phyloP scores from a whole-genome alignment of 1,284 basidiomycete species.

The Rugosomyces carneus region DNA sequence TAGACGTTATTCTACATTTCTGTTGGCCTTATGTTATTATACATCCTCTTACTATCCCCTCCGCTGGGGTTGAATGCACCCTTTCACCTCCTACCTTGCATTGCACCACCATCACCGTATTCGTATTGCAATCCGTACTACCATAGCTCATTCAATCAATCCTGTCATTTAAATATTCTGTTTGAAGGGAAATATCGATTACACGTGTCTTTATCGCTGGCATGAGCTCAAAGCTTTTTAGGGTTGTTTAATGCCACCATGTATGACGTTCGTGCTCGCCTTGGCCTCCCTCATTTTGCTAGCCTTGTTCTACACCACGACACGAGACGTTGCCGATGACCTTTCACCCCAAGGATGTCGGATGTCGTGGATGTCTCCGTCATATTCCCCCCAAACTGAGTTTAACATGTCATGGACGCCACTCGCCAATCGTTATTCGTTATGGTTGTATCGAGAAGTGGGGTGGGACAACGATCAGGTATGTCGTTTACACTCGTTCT shows the following conservation, averaged over 20 bases:
- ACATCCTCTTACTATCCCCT: slow-evolving; percentile 5
- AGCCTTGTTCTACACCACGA: slow-evolving; percentile 32
- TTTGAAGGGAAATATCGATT: background rate
- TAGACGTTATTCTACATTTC: slow-evolving; percentile 32
- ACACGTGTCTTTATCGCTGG: background rate
- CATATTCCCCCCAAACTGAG: slow-evolving; percentile 66
- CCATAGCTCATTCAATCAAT: slow-evolving; percentile 15
- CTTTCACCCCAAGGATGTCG: slow-evolving; percentile 85
- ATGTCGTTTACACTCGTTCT: slow-evolving; percentile 9
- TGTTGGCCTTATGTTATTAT: slow-evolving; percentile 17
- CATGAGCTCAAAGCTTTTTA: background rate
- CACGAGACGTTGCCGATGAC: slow-evolving; percentile 31
- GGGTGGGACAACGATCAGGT: slow-evolving; percentile 74
- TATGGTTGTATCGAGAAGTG: slow-evolving; percentile 90
- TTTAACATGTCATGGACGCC: slow-evolving; percentile 66
- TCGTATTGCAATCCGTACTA: slow-evolving; percentile 15
- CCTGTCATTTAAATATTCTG: background rate
- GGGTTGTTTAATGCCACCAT: slow-evolving; percentile 1
- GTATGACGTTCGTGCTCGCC: slow-evolving; percentile 12
- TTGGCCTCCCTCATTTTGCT: slow-evolving; percentile 11
- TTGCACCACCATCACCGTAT: slow-evolving; percentile 13
- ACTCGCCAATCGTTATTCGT: slow-evolving; percentile 68
- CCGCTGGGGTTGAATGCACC: slow-evolving; percentile 11
- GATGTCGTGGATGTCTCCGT: slow-evolving; percentile 97
- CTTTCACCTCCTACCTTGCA: slow-evolving; percentile 12